Evolutionary conservation across 257 asterid species (phyloP).

Genomic region (Capsicum rhomboideum): DNA sequence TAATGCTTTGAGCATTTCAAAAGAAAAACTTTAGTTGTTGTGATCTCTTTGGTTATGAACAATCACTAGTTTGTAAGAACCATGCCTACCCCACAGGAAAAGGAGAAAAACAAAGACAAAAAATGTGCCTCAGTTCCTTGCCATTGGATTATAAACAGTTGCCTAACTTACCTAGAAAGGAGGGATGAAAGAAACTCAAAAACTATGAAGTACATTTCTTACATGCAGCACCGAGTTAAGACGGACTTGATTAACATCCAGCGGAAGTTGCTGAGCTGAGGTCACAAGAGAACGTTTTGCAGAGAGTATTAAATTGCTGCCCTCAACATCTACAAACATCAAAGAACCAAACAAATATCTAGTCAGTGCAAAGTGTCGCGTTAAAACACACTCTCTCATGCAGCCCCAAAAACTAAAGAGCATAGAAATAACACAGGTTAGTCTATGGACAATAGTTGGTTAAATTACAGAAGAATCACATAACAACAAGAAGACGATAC

Average conservation of each 20-base stretch:
- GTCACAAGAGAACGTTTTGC: constrained; percentile 77
- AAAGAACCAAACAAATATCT: background rate
- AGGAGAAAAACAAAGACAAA: background rate
- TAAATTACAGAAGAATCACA: background rate
- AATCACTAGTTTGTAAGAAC: background rate
- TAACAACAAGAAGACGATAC: background rate
- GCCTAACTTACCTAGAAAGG: background rate
- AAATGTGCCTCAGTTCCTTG: background rate
- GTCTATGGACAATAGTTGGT: background rate
- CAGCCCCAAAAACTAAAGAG: background rate
- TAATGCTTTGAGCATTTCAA: background rate
- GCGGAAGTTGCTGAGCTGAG: constrained; percentile 61
- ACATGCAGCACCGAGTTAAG: constrained; percentile 78
- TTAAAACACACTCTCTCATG: background rate
- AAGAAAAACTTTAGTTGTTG: background rate
- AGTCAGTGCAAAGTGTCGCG: background rate
- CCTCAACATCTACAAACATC: constrained; percentile 65
- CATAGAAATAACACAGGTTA: background rate
- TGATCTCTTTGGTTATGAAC: background rate
- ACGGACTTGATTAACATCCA: constrained; percentile 56
- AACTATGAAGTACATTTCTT: constrained; percentile 23
- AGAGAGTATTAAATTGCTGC: constrained; percentile 60
- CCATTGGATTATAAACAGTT: background rate
- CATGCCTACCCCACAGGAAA: background rate
- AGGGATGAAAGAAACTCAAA: background rate